phyloP scores from a whole-genome alignment of 345 rosid genomes.

The Ricinus communis region DNA sequence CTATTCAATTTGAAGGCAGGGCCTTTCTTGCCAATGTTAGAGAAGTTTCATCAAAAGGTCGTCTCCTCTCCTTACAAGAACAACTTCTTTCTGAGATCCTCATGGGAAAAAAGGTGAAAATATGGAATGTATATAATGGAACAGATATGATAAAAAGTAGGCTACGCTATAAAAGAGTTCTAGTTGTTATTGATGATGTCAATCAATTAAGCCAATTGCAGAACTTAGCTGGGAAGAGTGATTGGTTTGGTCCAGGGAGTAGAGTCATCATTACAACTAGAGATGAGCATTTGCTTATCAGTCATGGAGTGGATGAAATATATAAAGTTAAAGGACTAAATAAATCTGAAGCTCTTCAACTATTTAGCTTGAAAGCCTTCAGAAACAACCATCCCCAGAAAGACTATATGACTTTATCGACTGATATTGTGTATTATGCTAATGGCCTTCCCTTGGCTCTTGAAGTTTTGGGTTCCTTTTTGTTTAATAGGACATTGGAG shows the following conservation, averaged over 20 bases:
- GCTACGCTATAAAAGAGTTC: background rate
- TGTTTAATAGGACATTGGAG: background rate
- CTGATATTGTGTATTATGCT: background rate
- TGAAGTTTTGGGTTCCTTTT: constrained; percentile 17
- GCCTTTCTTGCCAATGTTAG: constrained; percentile 13
- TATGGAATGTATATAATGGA: constrained; percentile 7
- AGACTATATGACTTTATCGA: background rate
- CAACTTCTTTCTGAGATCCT: constrained; percentile 15
- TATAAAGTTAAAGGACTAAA: background rate
- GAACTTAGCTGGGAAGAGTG: constrained; percentile 5
- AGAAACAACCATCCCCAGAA: background rate
- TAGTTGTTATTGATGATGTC: constrained; percentile 17
- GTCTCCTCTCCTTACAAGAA: constrained; percentile 3
- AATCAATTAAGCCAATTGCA: constrained; percentile 1
- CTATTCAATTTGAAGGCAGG: constrained; percentile 11
- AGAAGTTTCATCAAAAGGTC: background rate
- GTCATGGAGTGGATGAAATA: constrained; percentile 8
- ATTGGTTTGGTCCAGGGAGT: constrained; percentile 20
- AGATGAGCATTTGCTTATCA: background rate
- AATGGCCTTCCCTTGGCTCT: constrained; percentile 20
- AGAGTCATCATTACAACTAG: constrained; percentile 13
- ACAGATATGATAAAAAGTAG: constrained; percentile 2
- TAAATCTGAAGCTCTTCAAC: constrained; percentile 2
- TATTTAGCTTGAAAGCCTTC: constrained; percentile 8
- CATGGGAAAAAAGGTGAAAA: background rate